Base-by-base conservation (phyloP, 2,329 filamentous ascomycete species). In the Mollisia scopiformis region DNA sequence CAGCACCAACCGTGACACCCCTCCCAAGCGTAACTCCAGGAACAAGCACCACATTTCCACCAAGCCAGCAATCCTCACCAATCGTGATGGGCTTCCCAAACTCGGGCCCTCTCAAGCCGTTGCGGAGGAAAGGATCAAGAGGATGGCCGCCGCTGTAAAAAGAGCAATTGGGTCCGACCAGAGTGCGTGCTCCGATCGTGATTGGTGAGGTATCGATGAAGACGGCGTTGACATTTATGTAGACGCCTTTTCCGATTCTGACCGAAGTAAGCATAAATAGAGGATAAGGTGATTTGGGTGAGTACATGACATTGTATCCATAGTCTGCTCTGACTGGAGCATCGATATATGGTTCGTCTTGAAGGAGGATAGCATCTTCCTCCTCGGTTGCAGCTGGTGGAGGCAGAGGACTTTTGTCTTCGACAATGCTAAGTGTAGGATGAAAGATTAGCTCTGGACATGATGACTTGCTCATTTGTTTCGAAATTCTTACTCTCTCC, bases 141-240 rank as follows among this genome's bases (percentile, higher is more conserved):
- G 91, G 89, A 72, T 95, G 91, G 0, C 86, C 89, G 0, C 85
- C 91, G 3, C 86, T 84, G 70, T 85, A 91, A 58, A 94, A 82
- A 52, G 80, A 85, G 0, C 93, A 89, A 68, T 86, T 88, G 0
- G 91, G 89, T 0, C 89, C 91, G 57, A 93, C 79, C 82, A 61
- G 59, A 10, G 61, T 57, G 3, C 64, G 60, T 33, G 66, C 49
- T n/a, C 66, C 66, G 35, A 68, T 66, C 7, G 80, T 86, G 58
- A 95, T 88, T 28, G 79, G 76, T 72, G 87, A 90, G 1, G 89
- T 93, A 72, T 96, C 92, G 33, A 95, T 77, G 72, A 91, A 89
- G 6, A 85, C 87, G 67, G 84, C 88, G 75, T 91, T 87, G 72
- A 82, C 86, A 76, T 88, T 95, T 72, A 95, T 81, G 70, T 87